Evolutionary conservation across 2,329 filamentous ascomycete species (phyloP).

Genomic region (Emericellopsis atlantica): DNA sequence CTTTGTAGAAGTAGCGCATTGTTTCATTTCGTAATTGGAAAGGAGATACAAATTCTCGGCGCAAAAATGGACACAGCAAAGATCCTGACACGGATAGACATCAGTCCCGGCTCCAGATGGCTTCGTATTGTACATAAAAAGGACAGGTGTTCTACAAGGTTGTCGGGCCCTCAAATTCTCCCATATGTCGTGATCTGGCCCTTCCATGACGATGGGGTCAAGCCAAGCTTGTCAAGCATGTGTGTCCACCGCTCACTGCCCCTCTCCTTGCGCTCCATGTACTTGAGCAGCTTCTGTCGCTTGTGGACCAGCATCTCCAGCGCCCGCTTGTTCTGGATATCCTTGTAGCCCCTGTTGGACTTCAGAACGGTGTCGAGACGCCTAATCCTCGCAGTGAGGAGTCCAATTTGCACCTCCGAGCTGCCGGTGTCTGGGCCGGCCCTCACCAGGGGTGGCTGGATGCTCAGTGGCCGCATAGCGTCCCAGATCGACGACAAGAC

Average conservation of each 20-base stretch:
- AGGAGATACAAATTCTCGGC: slow-evolving; percentile 14
- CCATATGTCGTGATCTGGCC: slow-evolving; percentile 54
- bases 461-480: too few species aligned
- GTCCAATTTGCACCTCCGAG: slow-evolving; percentile 94
- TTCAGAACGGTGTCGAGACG: slow-evolving; percentile 62
- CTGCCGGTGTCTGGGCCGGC: slow-evolving; percentile 90
- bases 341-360: slow-evolving; percentile 57
- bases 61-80: slow-evolving; percentile 12
- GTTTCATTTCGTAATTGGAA: slow-evolving; percentile 22
- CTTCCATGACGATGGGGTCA: slow-evolving; percentile 83
- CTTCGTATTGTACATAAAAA: slow-evolving; percentile 37
- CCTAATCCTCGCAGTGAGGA: slow-evolving; percentile 87
- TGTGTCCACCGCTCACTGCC: slow-evolving; percentile 85
- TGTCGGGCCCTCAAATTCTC: slow-evolving; percentile 12
- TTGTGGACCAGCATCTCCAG: slow-evolving; percentile 74
- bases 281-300: slow-evolving; percentile 77
- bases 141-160: slow-evolving; percentile 28
- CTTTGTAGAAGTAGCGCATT: slow-evolving; percentile 33
- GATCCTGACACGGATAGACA: slow-evolving; percentile 4
- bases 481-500: too few species aligned
- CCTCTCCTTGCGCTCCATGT: slow-evolving; percentile 79
- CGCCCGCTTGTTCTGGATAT: slow-evolving; percentile 92
- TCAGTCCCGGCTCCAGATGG: neutral
- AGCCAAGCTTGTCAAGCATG: slow-evolving; percentile 69
- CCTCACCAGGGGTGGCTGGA: slow-evolving; percentile 27